Percentiles rank a stretch among this genome's conserved stretches.
Evolutionary conservation across 164 flowering plant genomes (phyloP).

Genomic region (Liriodendron chinense): DNA sequence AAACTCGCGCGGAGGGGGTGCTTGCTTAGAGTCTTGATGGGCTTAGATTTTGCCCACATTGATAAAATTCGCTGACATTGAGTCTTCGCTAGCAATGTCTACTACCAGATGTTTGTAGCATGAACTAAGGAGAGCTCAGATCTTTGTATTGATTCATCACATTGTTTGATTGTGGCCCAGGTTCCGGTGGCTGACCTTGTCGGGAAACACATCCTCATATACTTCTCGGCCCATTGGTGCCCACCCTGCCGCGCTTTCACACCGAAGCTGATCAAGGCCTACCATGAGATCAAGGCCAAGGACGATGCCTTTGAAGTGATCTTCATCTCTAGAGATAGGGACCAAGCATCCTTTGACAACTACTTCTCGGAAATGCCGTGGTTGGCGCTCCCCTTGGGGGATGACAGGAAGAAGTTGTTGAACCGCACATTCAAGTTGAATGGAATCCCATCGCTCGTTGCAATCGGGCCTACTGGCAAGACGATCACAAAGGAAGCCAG

Average conservation of each 20-base stretch:
- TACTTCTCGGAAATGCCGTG: conserved; percentile 68
- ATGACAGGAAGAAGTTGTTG: conserved; percentile 37
- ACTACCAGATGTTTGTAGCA: too few species aligned
- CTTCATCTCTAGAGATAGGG: conserved; percentile 57
- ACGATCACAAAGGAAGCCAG: conserved; percentile 49
- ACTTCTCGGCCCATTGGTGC: conserved; percentile 76
- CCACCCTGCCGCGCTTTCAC: conserved; percentile 65
- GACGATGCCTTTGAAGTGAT: conserved; percentile 57
- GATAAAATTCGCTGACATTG: too few species aligned
- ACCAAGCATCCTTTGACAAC: conserved; percentile 53
- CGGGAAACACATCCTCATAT: conserved; percentile 65
- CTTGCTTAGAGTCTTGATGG: too few species aligned
- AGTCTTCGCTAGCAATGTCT: too few species aligned
- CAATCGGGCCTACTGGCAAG: conserved; percentile 61
- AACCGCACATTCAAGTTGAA: conserved; percentile 41
- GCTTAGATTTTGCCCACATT: too few species aligned
- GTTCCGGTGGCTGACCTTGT: conserved; percentile 56
- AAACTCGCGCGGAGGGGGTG: too few species aligned
- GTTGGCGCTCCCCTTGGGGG: conserved; percentile 75
- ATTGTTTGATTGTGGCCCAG: conserved; percentile 18
- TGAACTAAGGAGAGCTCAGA: too few species aligned
- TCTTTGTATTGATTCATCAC: too few species aligned
- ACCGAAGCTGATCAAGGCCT: conserved; percentile 54
- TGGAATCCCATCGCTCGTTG: conserved; percentile 58
- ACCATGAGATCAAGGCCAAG: conserved; percentile 55